Conservation (phyloP, 306 rosid genomes). For the Cicer arietinum region DNA sequence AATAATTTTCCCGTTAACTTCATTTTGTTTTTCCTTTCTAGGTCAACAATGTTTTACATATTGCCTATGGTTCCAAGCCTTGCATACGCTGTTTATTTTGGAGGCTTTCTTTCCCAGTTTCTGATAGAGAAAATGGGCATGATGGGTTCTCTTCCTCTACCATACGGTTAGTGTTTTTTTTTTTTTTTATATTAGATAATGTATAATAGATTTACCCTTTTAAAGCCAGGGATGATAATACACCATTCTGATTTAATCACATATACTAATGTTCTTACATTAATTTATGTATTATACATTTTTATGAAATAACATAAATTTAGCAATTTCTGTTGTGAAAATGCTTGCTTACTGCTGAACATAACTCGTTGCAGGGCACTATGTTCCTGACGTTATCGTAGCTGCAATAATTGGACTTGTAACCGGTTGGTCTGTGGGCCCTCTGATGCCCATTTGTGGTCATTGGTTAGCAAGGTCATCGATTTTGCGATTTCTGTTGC, state of each 20-base stretch:
- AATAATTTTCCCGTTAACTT: conserved; percentile 25
- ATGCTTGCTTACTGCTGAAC: conserved; percentile 42
- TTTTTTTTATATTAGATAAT: neutral
- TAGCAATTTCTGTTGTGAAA: conserved; percentile 15
- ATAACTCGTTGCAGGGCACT: conserved; percentile 64
- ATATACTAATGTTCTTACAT: no score
- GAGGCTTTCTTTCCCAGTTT: conserved; percentile 88
- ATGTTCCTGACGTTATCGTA: conserved; percentile 74
- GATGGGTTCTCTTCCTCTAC: conserved; percentile 97
- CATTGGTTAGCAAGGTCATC: conserved; percentile 85
- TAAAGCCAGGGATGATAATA: conserved; percentile 9
- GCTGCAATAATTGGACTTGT: conserved; percentile 76
- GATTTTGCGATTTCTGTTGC: conserved; percentile 75
- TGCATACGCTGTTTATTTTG: conserved; percentile 82
- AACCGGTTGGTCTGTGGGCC: conserved; percentile 86
- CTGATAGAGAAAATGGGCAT: conserved; percentile 95
- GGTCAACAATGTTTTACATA: conserved; percentile 76
- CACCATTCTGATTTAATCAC: conserved; percentile 14
- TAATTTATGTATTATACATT: no score
- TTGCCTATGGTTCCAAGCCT: conserved; percentile 84
- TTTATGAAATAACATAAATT: conserved; percentile 14
- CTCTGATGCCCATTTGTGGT: conserved; percentile 82
- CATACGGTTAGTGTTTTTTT: conserved; percentile 70
- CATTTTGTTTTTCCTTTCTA: conserved; percentile 44
- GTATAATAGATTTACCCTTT: neutral